phyloP scores from a whole-genome alignment of 352 stramenopile genomes.

The Pythium sp. region DNA sequence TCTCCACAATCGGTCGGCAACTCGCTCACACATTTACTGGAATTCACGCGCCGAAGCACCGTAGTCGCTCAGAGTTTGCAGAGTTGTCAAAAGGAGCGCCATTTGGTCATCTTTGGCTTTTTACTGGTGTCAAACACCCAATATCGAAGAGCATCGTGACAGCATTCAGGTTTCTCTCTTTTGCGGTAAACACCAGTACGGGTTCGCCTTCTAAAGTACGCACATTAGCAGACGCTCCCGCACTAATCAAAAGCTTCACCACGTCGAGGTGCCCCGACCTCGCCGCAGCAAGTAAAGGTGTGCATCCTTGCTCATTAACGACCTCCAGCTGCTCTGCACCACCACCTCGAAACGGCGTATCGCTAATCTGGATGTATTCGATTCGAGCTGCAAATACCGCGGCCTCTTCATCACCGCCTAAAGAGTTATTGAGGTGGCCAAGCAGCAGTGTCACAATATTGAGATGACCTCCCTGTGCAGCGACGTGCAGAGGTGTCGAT shows the following conservation, averaged over 20 bases:
- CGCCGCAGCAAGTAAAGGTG: background rate
- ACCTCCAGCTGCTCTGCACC: background rate
- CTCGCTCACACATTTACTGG: background rate
- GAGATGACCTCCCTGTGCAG: background rate
- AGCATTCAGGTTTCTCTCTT: background rate
- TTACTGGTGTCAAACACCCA: too few species aligned
- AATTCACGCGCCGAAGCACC: background rate
- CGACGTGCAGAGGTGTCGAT: background rate
- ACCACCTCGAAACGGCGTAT: background rate
- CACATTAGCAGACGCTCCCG: background rate
- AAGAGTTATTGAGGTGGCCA: background rate
- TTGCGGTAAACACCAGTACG: background rate
- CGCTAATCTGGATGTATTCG: background rate
- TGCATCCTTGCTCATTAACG: background rate
- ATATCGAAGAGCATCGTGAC: background rate
- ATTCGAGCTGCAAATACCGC: too few species aligned
- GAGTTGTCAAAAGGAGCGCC: too few species aligned
- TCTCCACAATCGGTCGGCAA: background rate
- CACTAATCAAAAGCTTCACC: background rate
- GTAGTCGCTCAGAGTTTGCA: too few species aligned
- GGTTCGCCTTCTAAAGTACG: background rate
- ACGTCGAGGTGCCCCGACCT: conserved; percentile 1
- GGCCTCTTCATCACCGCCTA: too few species aligned
- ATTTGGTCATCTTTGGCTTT: too few species aligned
- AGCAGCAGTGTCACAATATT: background rate